These are phyloP conservation scores for Cystobasidium slooffiae DNA, from an alignment of 1,284 basidiomycete genomes.

Conservation along the genomic window DNA sequence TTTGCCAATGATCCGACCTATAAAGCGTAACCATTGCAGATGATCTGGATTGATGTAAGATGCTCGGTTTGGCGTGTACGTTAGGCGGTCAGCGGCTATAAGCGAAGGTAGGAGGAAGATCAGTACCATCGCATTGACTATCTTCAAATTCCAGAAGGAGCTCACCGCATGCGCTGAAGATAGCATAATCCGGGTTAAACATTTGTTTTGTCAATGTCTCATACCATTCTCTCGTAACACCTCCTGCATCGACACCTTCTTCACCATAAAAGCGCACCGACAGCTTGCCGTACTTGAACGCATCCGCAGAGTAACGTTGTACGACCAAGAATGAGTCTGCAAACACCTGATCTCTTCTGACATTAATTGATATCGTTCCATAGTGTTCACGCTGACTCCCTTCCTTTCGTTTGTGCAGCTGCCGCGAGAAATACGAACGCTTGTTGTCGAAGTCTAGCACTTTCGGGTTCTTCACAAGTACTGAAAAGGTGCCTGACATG, in stretches of 20 bases:
- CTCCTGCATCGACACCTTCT: conserved; percentile 97
- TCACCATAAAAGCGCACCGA: conserved; percentile 93
- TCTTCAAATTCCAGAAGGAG: conserved; percentile 45
- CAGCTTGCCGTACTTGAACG: conserved; percentile 97
- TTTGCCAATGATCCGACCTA: conserved; percentile 95
- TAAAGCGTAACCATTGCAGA: conserved; percentile 97
- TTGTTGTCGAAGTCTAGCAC: conserved; percentile 99
- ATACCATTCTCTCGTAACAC: conserved; percentile 97
- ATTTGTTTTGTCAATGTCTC: conserved; percentile 96
- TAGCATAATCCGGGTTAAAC: conserved; percentile 98
- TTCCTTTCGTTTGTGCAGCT: conserved; percentile 75
- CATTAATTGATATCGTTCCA: conserved; percentile 83
- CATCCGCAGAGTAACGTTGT: conserved; percentile 86
- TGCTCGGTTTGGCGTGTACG: conserved; percentile 95
- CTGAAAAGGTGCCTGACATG: conserved; percentile 97
- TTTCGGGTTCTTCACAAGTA: conserved; percentile 92
- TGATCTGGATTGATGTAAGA: conserved; percentile 85
- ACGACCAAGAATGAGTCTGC: conserved; percentile 95
- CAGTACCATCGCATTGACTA: conserved; percentile 54
- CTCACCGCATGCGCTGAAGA: conserved; percentile 56
- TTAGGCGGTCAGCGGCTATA: conserved; percentile 74
- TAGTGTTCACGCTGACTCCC: conserved; percentile 70
- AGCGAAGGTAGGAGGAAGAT: conserved; percentile 37
- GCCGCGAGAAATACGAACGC: conserved; percentile 96
- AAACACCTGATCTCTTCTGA: conserved; percentile 85